Evolutionary conservation across 768 basidiomycete genomes (phyloP).

Genomic region (Lactarius sp.): DNA sequence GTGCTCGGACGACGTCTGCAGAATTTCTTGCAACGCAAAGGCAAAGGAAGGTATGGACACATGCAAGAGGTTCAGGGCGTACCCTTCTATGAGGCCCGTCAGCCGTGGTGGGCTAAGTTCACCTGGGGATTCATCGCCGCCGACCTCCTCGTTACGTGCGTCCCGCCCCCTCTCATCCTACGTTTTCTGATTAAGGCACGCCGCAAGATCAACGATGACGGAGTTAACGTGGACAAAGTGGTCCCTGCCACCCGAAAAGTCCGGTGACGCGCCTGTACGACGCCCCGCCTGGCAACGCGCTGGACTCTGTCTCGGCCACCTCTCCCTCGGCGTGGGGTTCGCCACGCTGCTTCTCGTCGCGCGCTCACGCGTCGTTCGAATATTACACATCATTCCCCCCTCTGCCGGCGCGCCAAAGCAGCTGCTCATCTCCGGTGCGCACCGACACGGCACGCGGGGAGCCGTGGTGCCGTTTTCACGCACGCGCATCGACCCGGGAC

Average conservation of each 20-base stretch:
- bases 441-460: slow-evolving; percentile 12
- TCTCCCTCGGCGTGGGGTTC: slow-evolving; percentile 22
- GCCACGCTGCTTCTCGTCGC: slow-evolving; percentile 20
- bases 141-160: slow-evolving; percentile 26
- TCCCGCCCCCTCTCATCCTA: not conserved
- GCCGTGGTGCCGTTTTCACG: slow-evolving; percentile 18
- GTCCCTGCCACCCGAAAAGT: slow-evolving; percentile 16
- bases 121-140: slow-evolving; percentile 25
- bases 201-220: slow-evolving; percentile 23
- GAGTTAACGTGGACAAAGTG: slow-evolving; percentile 26
- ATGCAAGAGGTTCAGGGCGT: slow-evolving; percentile 2
- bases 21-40: slow-evolving; percentile 9
- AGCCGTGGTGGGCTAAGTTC: slow-evolving; percentile 23
- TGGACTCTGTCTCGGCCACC: slow-evolving; percentile 17
- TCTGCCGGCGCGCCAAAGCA: slow-evolving; percentile 9
- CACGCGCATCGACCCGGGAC: slow-evolving; percentile 22
- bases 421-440: slow-evolving; percentile 19
- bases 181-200: not conserved
- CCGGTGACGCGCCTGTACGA: slow-evolving; percentile 11
- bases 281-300: slow-evolving; percentile 25
- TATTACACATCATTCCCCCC: slow-evolving; percentile 21
- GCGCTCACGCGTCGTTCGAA: slow-evolving; percentile 25
- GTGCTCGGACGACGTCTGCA: slow-evolving; percentile 8
- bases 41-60: slow-evolving; percentile 10
- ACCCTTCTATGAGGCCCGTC: slow-evolving; percentile 19